phyloP scores from a whole-genome alignment of 83 land plant genomes.

The Thuja plicata region DNA sequence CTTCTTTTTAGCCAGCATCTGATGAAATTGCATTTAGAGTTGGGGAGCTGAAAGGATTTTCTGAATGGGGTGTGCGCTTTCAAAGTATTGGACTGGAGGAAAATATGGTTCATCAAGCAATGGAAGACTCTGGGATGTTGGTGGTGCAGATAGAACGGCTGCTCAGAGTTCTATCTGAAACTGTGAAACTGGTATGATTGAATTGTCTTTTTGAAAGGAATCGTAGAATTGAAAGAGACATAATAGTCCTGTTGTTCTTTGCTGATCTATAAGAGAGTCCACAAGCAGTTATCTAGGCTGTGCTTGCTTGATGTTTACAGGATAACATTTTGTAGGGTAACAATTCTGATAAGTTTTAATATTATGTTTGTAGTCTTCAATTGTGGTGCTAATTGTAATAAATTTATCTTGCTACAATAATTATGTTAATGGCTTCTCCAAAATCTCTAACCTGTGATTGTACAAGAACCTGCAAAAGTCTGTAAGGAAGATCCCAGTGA shows the following conservation, averaged over 20 bases:
- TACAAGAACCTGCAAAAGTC: background rate
- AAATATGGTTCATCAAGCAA: constrained; percentile 66
- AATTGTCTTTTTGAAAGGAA: background rate
- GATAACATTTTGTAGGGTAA: background rate
- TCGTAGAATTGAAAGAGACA: background rate
- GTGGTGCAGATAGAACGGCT: constrained; percentile 92
- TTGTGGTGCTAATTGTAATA: background rate
- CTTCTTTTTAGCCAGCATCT: constrained; percentile 78
- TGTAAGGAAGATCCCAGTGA: background rate
- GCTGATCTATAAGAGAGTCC: background rate
- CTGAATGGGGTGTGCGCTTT: constrained; percentile 83
- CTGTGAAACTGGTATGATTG: constrained; percentile 58
- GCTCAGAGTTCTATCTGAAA: constrained; percentile 72
- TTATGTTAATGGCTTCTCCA: background rate
- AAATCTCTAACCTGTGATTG: background rate
- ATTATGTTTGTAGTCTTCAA: background rate
- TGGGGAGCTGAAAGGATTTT: constrained; percentile 90
- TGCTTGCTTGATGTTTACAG: background rate
- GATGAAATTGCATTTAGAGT: constrained; percentile 90
- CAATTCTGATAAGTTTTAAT: background rate
- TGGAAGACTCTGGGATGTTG: constrained; percentile 90
- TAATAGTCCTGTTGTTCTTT: background rate
- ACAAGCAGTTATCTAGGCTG: background rate
- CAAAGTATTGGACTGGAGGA: constrained; percentile 84
- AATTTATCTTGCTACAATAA: background rate